Evolutionary conservation across 768 basidiomycete genomes (phyloP), one percentile per base, ranked within the genome.

Genomic region (Asterophora lycoperdoides): DNA sequence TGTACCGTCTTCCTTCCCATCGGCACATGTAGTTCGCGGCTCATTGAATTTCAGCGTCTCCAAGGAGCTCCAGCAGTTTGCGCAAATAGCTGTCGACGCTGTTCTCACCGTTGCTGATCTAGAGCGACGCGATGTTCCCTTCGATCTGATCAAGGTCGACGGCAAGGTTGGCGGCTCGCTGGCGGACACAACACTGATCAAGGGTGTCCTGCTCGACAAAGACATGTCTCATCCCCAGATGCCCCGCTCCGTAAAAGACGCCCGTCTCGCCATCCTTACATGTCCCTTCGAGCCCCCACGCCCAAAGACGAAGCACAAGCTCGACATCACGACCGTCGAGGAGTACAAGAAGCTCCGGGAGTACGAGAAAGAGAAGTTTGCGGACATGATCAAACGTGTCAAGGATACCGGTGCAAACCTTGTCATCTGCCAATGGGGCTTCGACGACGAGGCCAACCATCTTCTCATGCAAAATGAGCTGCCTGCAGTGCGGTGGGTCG

Each of bases 401-500:
- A 95, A 97, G 67, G 86, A 95, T 59, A 89, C 94, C 13, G 96
- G 96, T 32, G 95, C 96, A 11, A 99, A 99, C 68, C 70, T 99
- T 51, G 96, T 99, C 56, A 97, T 99, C 59, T 99, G 96, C 69
- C 96, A 99, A 64, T 99, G 96, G 96, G 96, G 96, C 52, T 99
- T 99, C 63, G 96, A 99, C 64, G 96, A 99, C 62, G 96, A 99
- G 70, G 96, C 96, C 37, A 99, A 99, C 64, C 96, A 98, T 65
- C 57, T 98, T 59, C 69, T 99, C 55, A 93, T 98, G 91, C 93
- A 96, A 74, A 98, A 97, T 59, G 91, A 94, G 11, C 76, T 99
- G 30, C 96, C 96, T 36, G 90, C 96, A 23, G 95, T 98, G 26
- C 80, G 96, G 64, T 98, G 96, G 96, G 96, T 99, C 48, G 96